A percentile compares a stretch with the other conserved stretches of the same genome.
Conservation (phyloP, 1,284 basidiomycete genomes). For the Athelia psychrophila region DNA sequence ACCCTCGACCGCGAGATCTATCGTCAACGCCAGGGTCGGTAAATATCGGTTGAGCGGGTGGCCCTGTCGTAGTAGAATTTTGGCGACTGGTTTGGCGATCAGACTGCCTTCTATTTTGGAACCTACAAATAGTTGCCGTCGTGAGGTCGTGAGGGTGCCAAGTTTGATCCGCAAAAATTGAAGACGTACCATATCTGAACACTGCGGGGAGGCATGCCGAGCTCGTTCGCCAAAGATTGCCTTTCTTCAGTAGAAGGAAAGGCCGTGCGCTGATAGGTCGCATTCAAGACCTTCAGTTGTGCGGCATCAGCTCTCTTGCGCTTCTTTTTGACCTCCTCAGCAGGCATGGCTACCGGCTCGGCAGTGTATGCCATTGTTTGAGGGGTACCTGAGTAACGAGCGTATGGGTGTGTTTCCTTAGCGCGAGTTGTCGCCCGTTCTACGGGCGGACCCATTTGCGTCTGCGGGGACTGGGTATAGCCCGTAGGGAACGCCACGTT, state of each 20-base stretch:
- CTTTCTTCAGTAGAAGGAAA: conserved; percentile 85
- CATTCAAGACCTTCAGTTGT: conserved; percentile 77
- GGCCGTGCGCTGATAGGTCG: conserved; percentile 74
- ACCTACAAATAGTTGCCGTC: conserved; percentile 60
- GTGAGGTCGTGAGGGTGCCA: conserved; percentile 15
- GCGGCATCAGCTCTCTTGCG: conserved; percentile 78
- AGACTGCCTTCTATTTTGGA: conserved; percentile 82
- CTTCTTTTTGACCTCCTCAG: conserved; percentile 79
- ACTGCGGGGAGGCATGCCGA: conserved; percentile 80
- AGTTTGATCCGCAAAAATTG: conserved; percentile 10
- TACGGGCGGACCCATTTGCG: not conserved
- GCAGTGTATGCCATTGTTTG: conserved; percentile 1
- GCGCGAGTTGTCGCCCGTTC: not conserved
- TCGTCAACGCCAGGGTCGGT: conserved; percentile 39
- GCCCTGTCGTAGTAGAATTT: conserved; percentile 37
- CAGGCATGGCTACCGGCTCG: conserved; percentile 23
- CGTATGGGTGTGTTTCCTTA: conserved; percentile 9
- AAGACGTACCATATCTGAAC: conserved; percentile 77
- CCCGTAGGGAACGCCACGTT: not conserved
- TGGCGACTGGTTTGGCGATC: conserved; percentile 74
- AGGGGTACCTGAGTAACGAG: conserved; percentile 13
- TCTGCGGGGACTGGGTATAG: not conserved
- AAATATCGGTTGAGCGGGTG: conserved; percentile 47
- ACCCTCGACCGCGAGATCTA: conserved; percentile 21
- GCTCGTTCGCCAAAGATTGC: conserved; percentile 65